Evolutionary conservation across 139 green algal genomes (phyloP), one percentile per base, ranked within the genome.

Genomic region (Auxenochlorella pyrenoidosa): DNA sequence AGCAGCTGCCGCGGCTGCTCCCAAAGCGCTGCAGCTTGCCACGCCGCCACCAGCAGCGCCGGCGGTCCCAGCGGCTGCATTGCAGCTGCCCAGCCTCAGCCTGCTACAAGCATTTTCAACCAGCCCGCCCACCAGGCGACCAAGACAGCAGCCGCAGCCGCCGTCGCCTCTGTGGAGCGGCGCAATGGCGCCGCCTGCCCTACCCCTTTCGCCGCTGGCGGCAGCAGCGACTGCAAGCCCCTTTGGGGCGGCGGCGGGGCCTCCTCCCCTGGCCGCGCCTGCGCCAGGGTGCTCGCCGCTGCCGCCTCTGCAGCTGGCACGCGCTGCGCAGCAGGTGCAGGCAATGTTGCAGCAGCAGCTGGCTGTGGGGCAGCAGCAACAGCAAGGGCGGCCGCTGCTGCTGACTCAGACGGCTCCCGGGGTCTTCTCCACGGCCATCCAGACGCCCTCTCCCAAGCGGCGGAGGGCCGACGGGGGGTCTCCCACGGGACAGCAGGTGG

Each of bases 281-380:
- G 40, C 6, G 38, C 21, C 72, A 2, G 72, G 6, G 43, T 8
- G 44, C 21, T 4, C 34, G 28, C n/a, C 77, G 40, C 40, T 63
- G 8, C 26, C 75, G 34, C 72, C 63, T 19, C 73, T 72, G n/a
- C 43, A 34, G 15, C 68, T 87, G n/a, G 44, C 44, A n/a, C 68
- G 32, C 0, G 40, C 40, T 10, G 80, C 80, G 38, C 60, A 43
- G 18, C 80, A 77, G 80, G 63, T 85, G 41, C 43, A 60, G 30
- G 60, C 80, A 26, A 77, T 85, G 80, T 40, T 85, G 38, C 80
- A 85, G 63, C 80, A 85, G 26, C 60, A 75, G 80, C 40, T 43
- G 63, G 38, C 40, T 26, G 71, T 28, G 34, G 34, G 41, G 41
- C 41, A 63, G 40, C 40, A 47, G 24, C 80, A 63, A 40, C 41